Conservation (phyloP, 306 rosid genomes). For the Cicer yamashitae region DNA sequence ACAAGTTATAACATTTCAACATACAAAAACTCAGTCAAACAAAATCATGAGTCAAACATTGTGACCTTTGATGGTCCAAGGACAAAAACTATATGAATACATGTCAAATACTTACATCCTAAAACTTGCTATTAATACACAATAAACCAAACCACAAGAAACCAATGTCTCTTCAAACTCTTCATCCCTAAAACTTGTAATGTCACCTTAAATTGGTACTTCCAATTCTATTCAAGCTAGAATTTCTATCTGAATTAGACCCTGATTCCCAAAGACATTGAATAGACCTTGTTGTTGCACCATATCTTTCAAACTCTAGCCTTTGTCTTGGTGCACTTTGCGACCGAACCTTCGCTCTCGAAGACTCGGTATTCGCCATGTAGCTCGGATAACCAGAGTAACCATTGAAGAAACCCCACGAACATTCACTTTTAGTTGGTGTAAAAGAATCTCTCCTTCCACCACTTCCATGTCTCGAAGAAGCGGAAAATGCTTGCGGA, state of each 20-base stretch:
- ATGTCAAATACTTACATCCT: conserved; percentile 57
- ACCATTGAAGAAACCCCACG: conserved; percentile 66
- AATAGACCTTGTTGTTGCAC: conserved; percentile 50
- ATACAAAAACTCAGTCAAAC: conserved; percentile 31
- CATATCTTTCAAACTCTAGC: conserved; percentile 69
- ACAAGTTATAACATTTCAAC: conserved; percentile 28
- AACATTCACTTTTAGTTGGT: conserved; percentile 79
- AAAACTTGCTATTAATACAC: conserved; percentile 46
- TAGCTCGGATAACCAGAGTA: conserved; percentile 75
- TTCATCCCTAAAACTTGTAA: conserved; percentile 29
- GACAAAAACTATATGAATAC: conserved; percentile 42
- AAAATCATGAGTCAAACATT: conserved; percentile 31
- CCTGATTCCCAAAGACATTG: conserved; percentile 65
- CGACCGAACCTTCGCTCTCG: conserved; percentile 84
- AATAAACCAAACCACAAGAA: conserved; percentile 6
- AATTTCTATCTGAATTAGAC: conserved; percentile 54
- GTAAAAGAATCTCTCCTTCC: conserved; percentile 67
- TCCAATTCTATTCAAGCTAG: conserved; percentile 56
- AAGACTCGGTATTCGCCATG: conserved; percentile 92
- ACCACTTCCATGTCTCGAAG: conserved; percentile 69
- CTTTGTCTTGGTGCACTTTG: conserved; percentile 96
- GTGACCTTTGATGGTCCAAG: conserved; percentile 22
- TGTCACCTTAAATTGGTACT: conserved; percentile 63
- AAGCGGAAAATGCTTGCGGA: conserved; percentile 70
- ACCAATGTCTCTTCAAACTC: not conserved